Percentiles rank a stretch among this genome's conserved stretches.
Evolutionary conservation across 2,329 filamentous ascomycete species (phyloP).

Genomic region (Ophiostoma novo-ulmi): DNA sequence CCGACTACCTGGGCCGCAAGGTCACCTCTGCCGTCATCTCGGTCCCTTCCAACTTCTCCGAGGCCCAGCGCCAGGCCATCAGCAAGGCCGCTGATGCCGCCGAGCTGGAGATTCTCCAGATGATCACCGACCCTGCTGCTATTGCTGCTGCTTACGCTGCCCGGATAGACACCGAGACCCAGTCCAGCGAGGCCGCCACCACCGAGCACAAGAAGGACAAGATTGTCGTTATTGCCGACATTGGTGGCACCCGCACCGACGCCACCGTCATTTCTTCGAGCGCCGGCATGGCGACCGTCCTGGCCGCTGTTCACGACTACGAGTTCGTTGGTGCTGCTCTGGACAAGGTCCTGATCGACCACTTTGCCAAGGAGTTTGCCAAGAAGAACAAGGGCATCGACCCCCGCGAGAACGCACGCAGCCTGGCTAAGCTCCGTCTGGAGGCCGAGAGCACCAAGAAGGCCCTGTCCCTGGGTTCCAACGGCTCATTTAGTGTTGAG

Average conservation of each 20-base stretch:
- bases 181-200: slow-evolving; percentile 85
- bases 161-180: slow-evolving; percentile 69
- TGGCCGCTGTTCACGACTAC: slow-evolving; percentile 93
- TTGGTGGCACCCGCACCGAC: slow-evolving; percentile 89
- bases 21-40: slow-evolving; percentile 94
- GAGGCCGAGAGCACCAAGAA: slow-evolving; percentile 92
- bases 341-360: slow-evolving; percentile 86
- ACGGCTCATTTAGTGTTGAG: slow-evolving; percentile 90
- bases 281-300: slow-evolving; percentile 91
- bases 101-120: slow-evolving; percentile 82
- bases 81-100: slow-evolving; percentile 71
- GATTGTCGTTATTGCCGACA: slow-evolving; percentile 82
- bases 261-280: slow-evolving; percentile 84
- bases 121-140: slow-evolving; percentile 86
- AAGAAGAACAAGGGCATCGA: slow-evolving; percentile 88
- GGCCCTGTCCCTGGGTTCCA: slow-evolving; percentile 79
- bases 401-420: slow-evolving; percentile 72
- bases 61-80: slow-evolving; percentile 79
- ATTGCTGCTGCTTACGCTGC: slow-evolving; percentile 89
- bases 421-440: slow-evolving; percentile 84
- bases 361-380: slow-evolving; percentile 97
- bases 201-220: slow-evolving; percentile 75
- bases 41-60: slow-evolving; percentile 86
- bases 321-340: slow-evolving; percentile 81
- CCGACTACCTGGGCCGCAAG: slow-evolving; percentile 76